Evolutionary conservation across 495 filamentous ascomycete species (phyloP).

Genomic region (Schizothecium vesticola): DNA sequence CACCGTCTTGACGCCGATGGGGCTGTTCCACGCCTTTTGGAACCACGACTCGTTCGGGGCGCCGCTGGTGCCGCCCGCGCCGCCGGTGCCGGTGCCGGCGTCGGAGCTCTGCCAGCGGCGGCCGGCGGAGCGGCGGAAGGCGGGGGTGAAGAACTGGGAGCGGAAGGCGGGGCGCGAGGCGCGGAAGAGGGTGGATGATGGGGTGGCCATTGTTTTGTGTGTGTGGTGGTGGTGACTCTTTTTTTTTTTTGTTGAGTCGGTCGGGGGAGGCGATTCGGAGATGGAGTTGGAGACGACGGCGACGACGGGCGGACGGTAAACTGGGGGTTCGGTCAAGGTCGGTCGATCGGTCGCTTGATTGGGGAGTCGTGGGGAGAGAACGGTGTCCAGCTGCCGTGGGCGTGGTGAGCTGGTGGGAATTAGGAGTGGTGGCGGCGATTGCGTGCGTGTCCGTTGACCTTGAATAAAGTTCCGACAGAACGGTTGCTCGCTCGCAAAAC

Average conservation of each 20-base stretch:
- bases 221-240: constrained; percentile 3
- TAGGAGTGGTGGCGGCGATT: background rate
- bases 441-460: background rate
- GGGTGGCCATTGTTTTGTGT: constrained; percentile 26
- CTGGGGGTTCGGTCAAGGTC: background rate
- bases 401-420: background rate
- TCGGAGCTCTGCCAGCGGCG: constrained; percentile 64
- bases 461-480: background rate
- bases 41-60: constrained; percentile 47
- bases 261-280: background rate
- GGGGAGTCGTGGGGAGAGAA: background rate
- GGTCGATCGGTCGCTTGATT: background rate
- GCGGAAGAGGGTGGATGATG: constrained; percentile 39
- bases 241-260: background rate
- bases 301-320: background rate
- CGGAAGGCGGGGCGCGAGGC: constrained; percentile 48
- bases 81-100: constrained; percentile 16
- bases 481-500: background rate
- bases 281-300: background rate
- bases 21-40: constrained; percentile 78
- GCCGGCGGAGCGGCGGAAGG: constrained; percentile 45
- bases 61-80: background rate
- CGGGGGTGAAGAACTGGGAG: constrained; percentile 46
- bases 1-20: constrained; percentile 87
- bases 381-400: background rate